Percentiles rank a stretch among this genome's conserved stretches.
Evolutionary conservation across 805 yeast species (phyloP).

Genomic region (Saturnispora besseyi): DNA sequence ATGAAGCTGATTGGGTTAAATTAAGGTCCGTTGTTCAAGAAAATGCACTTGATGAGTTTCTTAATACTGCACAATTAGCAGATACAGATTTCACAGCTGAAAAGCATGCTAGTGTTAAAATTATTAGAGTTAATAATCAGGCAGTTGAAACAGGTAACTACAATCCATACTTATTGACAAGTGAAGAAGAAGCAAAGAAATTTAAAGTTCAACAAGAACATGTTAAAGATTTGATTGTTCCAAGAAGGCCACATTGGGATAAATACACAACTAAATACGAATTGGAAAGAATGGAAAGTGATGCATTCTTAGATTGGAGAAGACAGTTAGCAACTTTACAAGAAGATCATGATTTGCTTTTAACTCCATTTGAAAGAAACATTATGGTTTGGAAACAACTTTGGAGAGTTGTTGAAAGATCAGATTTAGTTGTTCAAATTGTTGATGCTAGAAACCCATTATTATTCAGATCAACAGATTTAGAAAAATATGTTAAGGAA

Average conservation of each 20-base stretch:
- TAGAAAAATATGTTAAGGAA: slow-evolving; percentile 71
- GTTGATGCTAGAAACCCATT: slow-evolving; percentile 96
- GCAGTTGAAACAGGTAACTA: slow-evolving; percentile 51
- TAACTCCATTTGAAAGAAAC: slow-evolving; percentile 96
- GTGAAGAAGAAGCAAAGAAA: slow-evolving; percentile 55
- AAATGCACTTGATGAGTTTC: slow-evolving; percentile 84
- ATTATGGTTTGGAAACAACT: slow-evolving; percentile 96
- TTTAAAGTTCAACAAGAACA: slow-evolving; percentile 57
- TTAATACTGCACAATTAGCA: slow-evolving; percentile 91
- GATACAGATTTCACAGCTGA: slow-evolving; percentile 96
- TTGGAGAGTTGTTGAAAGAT: slow-evolving; percentile 96
- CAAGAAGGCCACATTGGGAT: slow-evolving; percentile 88
- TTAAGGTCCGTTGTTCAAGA: slow-evolving; percentile 93
- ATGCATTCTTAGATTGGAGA: slow-evolving; percentile 92
- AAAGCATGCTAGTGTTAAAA: slow-evolving; percentile 69
- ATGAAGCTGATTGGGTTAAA: slow-evolving; percentile 83
- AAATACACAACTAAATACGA: slow-evolving; percentile 60
- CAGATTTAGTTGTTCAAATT: slow-evolving; percentile 90
- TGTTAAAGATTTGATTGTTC: slow-evolving; percentile 68
- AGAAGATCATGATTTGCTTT: slow-evolving; percentile 71
- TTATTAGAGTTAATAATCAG: slow-evolving; percentile 65
- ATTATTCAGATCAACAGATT: slow-evolving; percentile 79
- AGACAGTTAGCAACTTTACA: slow-evolving; percentile 78
- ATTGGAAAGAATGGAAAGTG: slow-evolving; percentile 79
- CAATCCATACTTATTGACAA: slow-evolving; percentile 53